Base-by-base conservation (phyloP, 768 basidiomycete species). In the Tylopilus subfusipes region DNA sequence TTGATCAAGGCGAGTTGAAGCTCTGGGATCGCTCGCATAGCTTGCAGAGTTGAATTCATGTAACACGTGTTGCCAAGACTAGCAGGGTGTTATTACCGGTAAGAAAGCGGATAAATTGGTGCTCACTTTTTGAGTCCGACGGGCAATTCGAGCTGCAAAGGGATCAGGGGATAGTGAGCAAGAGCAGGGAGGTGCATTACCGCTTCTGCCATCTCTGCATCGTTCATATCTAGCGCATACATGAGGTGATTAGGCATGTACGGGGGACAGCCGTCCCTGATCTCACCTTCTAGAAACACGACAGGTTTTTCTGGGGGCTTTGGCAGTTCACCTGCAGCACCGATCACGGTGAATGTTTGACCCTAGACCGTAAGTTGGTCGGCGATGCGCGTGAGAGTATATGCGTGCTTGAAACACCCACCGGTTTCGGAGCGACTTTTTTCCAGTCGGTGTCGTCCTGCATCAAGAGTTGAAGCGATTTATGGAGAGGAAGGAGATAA, bases 11-110 rank as follows among this genome's bases (percentile, higher is more conserved):
- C 89, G 1, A 77, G 68, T 64, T 89, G 86, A 5, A 99, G 80
- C 62, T 97, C 93, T 2, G 95, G 94, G 47, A 99, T 87, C 4
- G 90, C 85, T 22, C 93, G 88, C 57, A 99, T 80, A n/a, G 90
- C 86, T 75, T 99, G 97, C 2, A 98, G 76, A 2, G 91, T 93
- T 1, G 97, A 85, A 67, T 96, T 98, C 88, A 98, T 93, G 73
- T 99, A 99, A 65, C 96, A 98, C 0, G 95, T 98, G 67, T 98
- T 98, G 33, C 96, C 94, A 34, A 95, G 75, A 64, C 82, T 84
- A 18, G 47, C 16, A 16, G 22, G 38, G 38, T 4, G 46, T 59
- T 53, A 47, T 38, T 11, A 43, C 25, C 31, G 10, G 22, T 27
- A 25, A 49, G 22, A 16, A 30, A 8, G 14, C 1, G 0, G 39